These are phyloP conservation scores for Penicillium chermesinum DNA, from an alignment of 495 filamentous ascomycete species.

Conservation along the genomic window DNA sequence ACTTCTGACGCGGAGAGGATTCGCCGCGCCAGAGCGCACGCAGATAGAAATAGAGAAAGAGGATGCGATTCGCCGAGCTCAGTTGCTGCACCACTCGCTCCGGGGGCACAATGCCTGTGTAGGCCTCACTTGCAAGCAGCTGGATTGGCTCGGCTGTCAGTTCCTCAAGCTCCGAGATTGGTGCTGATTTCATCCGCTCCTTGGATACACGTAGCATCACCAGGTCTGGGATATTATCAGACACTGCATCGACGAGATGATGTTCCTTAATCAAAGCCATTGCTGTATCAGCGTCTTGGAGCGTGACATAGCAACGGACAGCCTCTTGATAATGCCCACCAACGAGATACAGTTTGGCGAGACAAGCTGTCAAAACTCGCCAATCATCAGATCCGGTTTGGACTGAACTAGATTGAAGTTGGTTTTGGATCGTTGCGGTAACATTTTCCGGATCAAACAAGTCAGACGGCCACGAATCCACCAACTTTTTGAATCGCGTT, in stretches of 20 bases:
- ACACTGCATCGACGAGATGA: conserved; percentile 77
- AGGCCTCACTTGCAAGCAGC: conserved; percentile 84
- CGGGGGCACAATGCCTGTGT: conserved; percentile 78
- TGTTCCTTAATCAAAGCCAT: conserved; percentile 80
- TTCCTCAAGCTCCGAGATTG: conserved; percentile 66
- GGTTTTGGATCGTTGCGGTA: conserved; percentile 64
- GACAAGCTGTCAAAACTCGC: conserved; percentile 73
- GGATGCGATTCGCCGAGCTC: conserved; percentile 39
- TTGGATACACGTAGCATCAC: conserved; percentile 79
- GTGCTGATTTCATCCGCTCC: conserved; percentile 60
- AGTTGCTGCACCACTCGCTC: conserved; percentile 74
- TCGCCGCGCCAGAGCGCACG: conserved; percentile 77
- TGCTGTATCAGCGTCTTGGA: conserved; percentile 85
- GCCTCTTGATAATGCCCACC: conserved; percentile 76
- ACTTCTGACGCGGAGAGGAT: conserved; percentile 38
- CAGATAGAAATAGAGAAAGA: conserved; percentile 93
- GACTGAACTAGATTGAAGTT: conserved; percentile 63
- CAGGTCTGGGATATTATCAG: conserved; percentile 83
- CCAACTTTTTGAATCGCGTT: conserved; percentile 64
- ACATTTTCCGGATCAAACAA: conserved; percentile 72
- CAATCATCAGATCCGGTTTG: conserved; percentile 73
- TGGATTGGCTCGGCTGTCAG: conserved; percentile 73
- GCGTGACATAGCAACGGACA: conserved; percentile 76
- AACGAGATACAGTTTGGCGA: conserved; percentile 78
- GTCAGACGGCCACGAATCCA: conserved; percentile 79